These are phyloP conservation scores for Quercus lobata DNA, from an alignment of 331 rosid species.

Conservation along the genomic window DNA sequence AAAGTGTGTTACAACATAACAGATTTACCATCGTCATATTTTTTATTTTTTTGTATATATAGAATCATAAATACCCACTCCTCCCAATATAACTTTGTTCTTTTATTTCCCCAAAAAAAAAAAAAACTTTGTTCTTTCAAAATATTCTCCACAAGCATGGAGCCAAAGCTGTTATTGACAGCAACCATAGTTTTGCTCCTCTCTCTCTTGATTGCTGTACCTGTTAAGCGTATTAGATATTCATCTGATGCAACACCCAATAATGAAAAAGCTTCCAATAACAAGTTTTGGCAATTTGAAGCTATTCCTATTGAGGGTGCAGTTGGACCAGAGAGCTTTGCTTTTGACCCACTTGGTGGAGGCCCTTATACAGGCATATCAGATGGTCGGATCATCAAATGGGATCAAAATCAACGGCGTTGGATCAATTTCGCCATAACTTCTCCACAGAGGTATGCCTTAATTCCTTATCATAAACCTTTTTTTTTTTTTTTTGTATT, in stretches of 20 bases:
- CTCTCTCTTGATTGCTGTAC: slow-evolving; percentile 22
- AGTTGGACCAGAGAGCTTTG: slow-evolving; percentile 66
- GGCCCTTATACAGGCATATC: slow-evolving; percentile 80
- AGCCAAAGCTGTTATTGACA: not conserved
- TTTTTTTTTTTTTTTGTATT: too few relatives aligned
- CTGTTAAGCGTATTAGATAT: not conserved
- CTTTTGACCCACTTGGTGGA: slow-evolving; percentile 47
- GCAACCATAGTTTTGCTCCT: slow-evolving; percentile 16
- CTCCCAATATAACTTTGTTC: not conserved
- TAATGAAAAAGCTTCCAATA: not conserved
- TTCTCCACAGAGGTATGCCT: slow-evolving; percentile 45
- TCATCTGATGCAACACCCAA: not conserved
- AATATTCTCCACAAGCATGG: not conserved
- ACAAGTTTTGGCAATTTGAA: slow-evolving; percentile 16
- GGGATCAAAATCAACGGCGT: slow-evolving; percentile 29
- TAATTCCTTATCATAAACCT: not conserved
- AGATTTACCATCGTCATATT: not conserved
- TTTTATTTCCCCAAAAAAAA: not conserved
- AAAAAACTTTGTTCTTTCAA: not conserved
- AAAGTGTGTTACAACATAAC: too few relatives aligned
- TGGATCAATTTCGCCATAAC: slow-evolving; percentile 59
- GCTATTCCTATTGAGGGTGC: slow-evolving; percentile 34
- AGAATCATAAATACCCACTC: too few relatives aligned
- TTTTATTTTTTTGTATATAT: not conserved
- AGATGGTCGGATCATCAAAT: slow-evolving; percentile 67